Conservation (phyloP, 139 green algal genomes). For the Chloropicon primus region DNA sequence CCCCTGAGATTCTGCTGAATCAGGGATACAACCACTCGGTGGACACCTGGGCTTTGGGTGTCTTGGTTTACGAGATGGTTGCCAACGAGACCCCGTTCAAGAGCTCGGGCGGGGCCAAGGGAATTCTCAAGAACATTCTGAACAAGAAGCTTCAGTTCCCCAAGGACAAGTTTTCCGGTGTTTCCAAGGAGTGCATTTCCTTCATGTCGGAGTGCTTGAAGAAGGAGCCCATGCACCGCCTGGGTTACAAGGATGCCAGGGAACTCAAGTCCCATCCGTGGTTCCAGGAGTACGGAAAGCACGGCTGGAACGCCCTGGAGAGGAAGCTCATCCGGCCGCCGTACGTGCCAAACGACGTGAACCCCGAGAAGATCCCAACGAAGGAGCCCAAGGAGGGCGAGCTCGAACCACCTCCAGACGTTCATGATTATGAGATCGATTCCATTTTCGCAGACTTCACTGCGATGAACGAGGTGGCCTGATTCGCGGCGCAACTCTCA, state of each 20-base stretch:
- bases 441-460: not conserved
- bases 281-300: not conserved
- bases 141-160: not conserved
- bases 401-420: not conserved
- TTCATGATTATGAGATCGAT: not conserved
- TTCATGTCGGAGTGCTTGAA: not conserved
- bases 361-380: not conserved
- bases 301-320: not conserved
- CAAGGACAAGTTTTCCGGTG: not conserved
- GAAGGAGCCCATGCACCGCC: not conserved
- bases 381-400: not conserved
- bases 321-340: not conserved
- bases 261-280: not conserved
- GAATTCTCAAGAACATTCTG: not conserved
- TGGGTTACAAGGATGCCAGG: not conserved
- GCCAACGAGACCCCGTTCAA: conserved; percentile 63
- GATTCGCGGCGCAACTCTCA: too few species aligned
- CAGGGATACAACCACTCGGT: conserved; percentile 49
- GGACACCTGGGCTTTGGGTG: conserved; percentile 69
- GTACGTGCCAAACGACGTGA: not conserved
- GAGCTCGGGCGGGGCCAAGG: conserved; percentile 24
- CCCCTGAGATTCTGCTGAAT: conserved; percentile 60
- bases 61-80: conserved; percentile 75
- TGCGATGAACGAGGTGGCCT: not conserved
- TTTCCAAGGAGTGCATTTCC: not conserved